Evolutionary conservation across 1,284 basidiomycete genomes (phyloP), one percentile per base, ranked within the genome.

Genomic region (Rhodotorula sp.): DNA sequence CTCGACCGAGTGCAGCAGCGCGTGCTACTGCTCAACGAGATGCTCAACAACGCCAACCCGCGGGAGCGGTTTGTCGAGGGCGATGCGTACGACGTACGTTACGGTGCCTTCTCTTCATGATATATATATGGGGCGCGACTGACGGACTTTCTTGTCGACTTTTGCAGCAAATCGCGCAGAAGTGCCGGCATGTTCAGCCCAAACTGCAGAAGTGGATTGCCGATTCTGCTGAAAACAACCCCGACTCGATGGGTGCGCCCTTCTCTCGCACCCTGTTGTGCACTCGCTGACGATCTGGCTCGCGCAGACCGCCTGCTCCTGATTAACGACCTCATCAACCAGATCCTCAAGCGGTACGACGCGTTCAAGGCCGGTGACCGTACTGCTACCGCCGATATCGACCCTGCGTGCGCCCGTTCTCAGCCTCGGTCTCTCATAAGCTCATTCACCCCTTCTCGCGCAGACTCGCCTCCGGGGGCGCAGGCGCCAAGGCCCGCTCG

Each of bases 171-270:
- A 94, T 99, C 15, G 91, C 95, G 0, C 83, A 86, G 1, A 90
- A 97, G 61, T 87, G 97, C 55, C 85, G 85, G 39, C 87, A 87
- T 61, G 95, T 96, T 4, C 87, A 96, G 68, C 97, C 97, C 1
- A 94, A 92, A 82, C 88, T 99, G 62, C 97, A 99, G 81, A 96
- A 95, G 78, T 98, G 96, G 96, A 92, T 99, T 73, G 91, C 90
- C n/a, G 92, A 98, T 77, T 94, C 91, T 41, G 84, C 85, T 89
- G 81, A 85, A 85, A 76, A 77, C 50, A 88, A 88, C 34, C 73
- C 73, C 44, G 92, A 90, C 74, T 91, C 92, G 64, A 88, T 98
- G 79, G 91, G 92, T 93, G 78, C 73, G 86, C 82, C 15, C 9
- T 3, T 12, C 8, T 51, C n/a, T 48, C 9, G 17, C 44, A 9